Conservation (phyloP, 2,329 filamentous ascomycete species). For the Teratosphaeria epicoccoides region DNA sequence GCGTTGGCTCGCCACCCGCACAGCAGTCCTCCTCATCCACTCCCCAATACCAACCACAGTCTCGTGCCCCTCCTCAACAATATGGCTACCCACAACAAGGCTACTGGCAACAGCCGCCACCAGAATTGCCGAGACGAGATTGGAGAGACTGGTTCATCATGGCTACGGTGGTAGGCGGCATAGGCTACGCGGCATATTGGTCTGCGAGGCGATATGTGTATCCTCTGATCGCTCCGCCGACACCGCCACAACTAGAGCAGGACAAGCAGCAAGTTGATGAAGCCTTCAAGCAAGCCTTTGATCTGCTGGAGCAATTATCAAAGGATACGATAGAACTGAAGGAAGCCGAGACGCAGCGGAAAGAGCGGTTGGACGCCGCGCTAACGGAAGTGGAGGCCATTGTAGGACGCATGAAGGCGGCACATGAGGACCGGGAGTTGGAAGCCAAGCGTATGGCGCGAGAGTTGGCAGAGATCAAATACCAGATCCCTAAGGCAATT, state of each 20-base stretch:
- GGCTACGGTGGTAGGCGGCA: conserved; percentile 85
- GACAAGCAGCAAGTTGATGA: conserved; percentile 91
- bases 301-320: conserved; percentile 79
- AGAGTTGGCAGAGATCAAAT: conserved; percentile 72
- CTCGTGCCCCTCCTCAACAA: conserved; percentile 17
- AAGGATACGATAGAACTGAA: conserved; percentile 87
- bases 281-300: conserved; percentile 84
- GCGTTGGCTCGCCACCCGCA: conserved; percentile 50
- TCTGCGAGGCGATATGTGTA: conserved; percentile 88
- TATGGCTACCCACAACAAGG: conserved; percentile 36
- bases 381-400: conserved; percentile 77
- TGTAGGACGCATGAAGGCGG: conserved; percentile 68
- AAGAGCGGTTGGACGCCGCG: conserved; percentile 69
- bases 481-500: conserved; percentile 78
- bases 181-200: conserved; percentile 79
- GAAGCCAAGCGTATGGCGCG: conserved; percentile 78
- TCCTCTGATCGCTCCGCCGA: conserved; percentile 84
- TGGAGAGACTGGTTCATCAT: conserved; percentile 99
- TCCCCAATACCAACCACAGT: conserved; percentile 30
- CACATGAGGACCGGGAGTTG: conserved; percentile 72
- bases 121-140: conserved; percentile 64
- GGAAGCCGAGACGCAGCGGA: conserved; percentile 71
- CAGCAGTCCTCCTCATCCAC: conserved; percentile 16
- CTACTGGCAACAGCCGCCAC: conserved; percentile 45
- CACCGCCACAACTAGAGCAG: conserved; percentile 82